phyloP scores from a whole-genome alignment of 2,329 filamentous ascomycete genomes.

The Arthroderma uncinatum region DNA sequence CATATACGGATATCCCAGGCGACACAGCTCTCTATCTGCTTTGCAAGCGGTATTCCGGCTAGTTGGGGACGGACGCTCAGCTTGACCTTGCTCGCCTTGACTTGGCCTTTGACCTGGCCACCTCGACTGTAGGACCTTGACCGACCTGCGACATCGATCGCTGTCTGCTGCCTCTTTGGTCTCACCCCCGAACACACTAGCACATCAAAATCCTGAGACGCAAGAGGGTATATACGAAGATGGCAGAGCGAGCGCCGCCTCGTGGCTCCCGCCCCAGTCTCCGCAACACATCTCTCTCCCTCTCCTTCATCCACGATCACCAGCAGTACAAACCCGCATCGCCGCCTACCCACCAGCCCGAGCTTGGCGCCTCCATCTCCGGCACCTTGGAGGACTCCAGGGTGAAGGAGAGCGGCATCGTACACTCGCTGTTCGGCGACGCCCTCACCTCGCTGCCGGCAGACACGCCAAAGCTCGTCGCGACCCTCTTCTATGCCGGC shows the following conservation, averaged over 20 bases:
- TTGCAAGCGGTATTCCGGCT: background rate
- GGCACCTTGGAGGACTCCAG: conserved; percentile 22
- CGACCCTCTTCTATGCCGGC: conserved; percentile 41
- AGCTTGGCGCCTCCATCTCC: conserved; percentile 22
- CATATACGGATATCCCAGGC: conserved; percentile 3
- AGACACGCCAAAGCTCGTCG: conserved; percentile 36
- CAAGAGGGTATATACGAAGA: background rate
- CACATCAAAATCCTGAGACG: background rate
- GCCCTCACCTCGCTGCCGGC: conserved; percentile 30
- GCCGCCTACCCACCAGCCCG: conserved; percentile 15
- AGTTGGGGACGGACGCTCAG: background rate
- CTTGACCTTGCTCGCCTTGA: too few species aligned
- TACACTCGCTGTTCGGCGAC: conserved; percentile 37
- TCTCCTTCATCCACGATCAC: conserved; percentile 39
- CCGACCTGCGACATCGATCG: background rate
- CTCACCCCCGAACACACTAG: background rate
- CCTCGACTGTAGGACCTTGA: too few species aligned
- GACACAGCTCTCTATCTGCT: background rate
- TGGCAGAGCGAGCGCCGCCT: conserved; percentile 7
- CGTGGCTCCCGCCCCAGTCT: conserved; percentile 33
- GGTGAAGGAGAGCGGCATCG: conserved; percentile 37
- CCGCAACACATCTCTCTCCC: conserved; percentile 33
- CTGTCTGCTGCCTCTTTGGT: background rate
- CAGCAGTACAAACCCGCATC: conserved; percentile 37
- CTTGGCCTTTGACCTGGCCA: too few species aligned